Evolutionary conservation across 1,139 yeast species (phyloP), one percentile per base, ranked within the genome.

Genomic region (Yamadazyma songkhlaensis): DNA sequence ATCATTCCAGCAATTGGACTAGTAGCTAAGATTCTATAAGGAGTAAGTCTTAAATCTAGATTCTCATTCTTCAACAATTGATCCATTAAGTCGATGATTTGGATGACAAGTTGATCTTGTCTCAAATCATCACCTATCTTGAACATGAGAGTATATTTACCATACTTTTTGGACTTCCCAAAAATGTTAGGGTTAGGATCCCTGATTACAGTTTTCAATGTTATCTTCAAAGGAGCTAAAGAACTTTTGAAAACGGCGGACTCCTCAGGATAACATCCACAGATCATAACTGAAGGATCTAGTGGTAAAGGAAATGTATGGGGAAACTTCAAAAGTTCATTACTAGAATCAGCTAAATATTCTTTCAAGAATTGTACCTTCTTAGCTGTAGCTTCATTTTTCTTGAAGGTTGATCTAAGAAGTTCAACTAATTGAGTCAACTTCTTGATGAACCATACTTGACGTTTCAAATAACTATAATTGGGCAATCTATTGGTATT

Each of bases 101-200:
- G 98, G 37, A 89, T 86, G 17, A 92, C 95, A 48, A 94, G 74
- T 58, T 94, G 99, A 64, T 94, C 99, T 58, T 94, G 99, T 42
- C 97, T 71, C 36, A 94, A 67, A 56, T 94, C 98, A 60, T 94
- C 98, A 3, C 99, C 98, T 35, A 86, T 85, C 57, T 94, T 94
- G 62, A 89, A 89, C 84, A 94, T 92, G 31, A 92, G 63, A 3
- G 95, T 81, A 58, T 89, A 94, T 35, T 68, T 71, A 0, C 83
- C 85, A 42, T 69, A 57, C 39, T 61, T 63, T 38, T 51, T 50
- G 12, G 50, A 46, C 38, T 60, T 64, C 1, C 69, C 70, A 46
- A 67, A 66, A 6, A 65, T 49, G 41, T 62, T 68, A 8, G 37
- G 28, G 9, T 62, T 49, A 1, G 57, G 44, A 21, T 50, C 51